Evolutionary conservation across 495 filamentous ascomycete genomes (phyloP).

Genomic region (Diplogelasinospora grovesii): DNA sequence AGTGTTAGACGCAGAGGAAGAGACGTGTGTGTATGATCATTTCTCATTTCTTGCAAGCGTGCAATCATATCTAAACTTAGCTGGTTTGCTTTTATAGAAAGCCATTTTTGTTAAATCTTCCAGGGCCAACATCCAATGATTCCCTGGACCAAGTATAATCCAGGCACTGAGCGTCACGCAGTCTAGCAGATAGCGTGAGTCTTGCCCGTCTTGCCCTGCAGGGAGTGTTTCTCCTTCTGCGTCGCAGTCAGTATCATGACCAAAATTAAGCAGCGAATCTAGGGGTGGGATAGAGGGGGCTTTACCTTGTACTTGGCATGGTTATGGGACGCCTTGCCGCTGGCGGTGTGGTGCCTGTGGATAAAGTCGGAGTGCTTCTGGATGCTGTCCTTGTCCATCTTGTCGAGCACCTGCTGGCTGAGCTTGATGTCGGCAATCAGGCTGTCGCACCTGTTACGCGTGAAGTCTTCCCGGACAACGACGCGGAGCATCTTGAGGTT

Average conservation of each 20-base stretch:
- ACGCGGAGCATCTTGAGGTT: constrained; percentile 79
- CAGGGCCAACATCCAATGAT: too few species aligned
- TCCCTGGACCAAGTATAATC: too few species aligned
- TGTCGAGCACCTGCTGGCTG: constrained; percentile 57
- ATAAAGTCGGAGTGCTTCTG: constrained; percentile 60
- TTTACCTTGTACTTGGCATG: constrained; percentile 56
- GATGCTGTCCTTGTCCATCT: constrained; percentile 66
- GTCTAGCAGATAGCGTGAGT: constrained; percentile 73
- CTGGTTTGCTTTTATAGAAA: too few species aligned
- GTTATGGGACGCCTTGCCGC: constrained; percentile 50
- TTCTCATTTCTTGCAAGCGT: too few species aligned
- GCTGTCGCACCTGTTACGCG: constrained; percentile 63
- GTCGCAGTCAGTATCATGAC: constrained; percentile 13
- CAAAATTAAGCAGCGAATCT: background rate
- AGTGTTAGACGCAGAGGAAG: too few species aligned
- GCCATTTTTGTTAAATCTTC: too few species aligned
- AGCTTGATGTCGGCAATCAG: constrained; percentile 68
- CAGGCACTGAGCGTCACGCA: too few species aligned
- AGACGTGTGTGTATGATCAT: too few species aligned
- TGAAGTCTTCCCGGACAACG: constrained; percentile 86
- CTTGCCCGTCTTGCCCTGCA: constrained; percentile 86
- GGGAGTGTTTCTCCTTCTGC: constrained; percentile 67
- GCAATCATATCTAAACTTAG: too few species aligned
- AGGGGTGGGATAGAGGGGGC: constrained; percentile 1
- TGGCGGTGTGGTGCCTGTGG: constrained; percentile 46